Evolutionary conservation across 345 rosid species (phyloP).

Genomic region (Physaria fendleri): DNA sequence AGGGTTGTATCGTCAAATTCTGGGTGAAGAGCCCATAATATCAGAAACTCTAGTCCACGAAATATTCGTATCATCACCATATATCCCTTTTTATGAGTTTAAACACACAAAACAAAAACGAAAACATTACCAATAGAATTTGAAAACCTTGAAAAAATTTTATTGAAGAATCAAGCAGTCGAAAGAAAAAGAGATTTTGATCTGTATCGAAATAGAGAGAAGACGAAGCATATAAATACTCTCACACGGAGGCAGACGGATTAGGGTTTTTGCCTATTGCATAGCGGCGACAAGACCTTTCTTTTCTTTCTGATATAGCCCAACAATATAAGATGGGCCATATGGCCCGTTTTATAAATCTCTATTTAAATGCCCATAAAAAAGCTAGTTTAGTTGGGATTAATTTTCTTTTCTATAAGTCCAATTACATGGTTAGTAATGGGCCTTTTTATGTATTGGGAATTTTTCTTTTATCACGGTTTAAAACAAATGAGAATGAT

Average conservation of each 20-base stretch:
- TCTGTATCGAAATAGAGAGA: not conserved
- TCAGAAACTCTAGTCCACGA: constrained; percentile 99
- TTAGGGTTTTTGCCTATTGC: constrained; percentile 3
- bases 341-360: not conserved
- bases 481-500: not conserved
- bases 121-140: no score
- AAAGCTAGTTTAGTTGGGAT: no score
- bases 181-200: not conserved
- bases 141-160: no score
- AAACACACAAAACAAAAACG: no score
- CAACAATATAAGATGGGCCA: not conserved
- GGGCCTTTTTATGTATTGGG: no score
- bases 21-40: constrained; percentile 31
- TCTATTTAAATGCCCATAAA: no score
- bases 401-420: no score
- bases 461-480: no score
- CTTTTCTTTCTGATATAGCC: not conserved
- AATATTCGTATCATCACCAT: constrained; percentile 55
- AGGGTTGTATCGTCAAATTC: constrained; percentile 92
- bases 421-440: no score
- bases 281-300: not conserved
- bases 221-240: constrained; percentile 10
- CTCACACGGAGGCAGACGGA: not conserved
- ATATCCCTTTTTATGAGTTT: no score
- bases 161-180: not conserved